Evolutionary conservation across 2,329 filamentous ascomycete genomes (phyloP), one percentile per base, ranked within the genome.

Genomic region (Fusarium nanum): DNA sequence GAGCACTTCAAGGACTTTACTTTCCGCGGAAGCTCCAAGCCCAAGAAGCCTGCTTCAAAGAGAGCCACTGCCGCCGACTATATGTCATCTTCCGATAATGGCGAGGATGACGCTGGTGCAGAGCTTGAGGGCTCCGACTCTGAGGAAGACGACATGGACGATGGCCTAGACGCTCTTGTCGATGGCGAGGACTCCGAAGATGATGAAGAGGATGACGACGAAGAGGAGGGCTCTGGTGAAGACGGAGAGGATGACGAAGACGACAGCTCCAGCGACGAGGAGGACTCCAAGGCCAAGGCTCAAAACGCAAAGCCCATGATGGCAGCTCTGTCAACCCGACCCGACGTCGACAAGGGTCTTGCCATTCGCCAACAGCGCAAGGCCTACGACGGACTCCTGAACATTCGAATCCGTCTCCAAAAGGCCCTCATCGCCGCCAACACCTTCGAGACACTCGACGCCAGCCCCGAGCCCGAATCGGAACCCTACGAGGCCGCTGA

Each of bases 351-450:
- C 44, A 98, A 98, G 80, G 96, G 96, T 14, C 82, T 87, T 57
- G 95, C 95, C 0, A 93, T 99, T 40, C 95, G 94, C 74, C 85
- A 90, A 60, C 96, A 99, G 81, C 89, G 94, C 54, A 91, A 91
- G 67, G 89, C 91, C 1, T 99, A 97, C 76, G 95, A 98, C 73
- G 89, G 92, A 1, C 87, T 98, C 1, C 86, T 99, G 32, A 97
- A 97, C 81, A 88, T 94, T 16, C 90, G 96, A 22, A 98, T 99
- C 76, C 92, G 95, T 65, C 83, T 99, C 20, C 97, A 99, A 79
- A 98, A 98, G 79, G 93, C 93, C 3, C 82, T 99, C 16, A 87
- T 96, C 18, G 91, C 92, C 0, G 88, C 91, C 27, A 98, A 98
- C 79, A 91, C 93, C 2, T 84, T 97, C 42, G 79, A 86, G 18